Conservation (phyloP, 108 stramenopile species). For the Skeletonema menzelii region DNA sequence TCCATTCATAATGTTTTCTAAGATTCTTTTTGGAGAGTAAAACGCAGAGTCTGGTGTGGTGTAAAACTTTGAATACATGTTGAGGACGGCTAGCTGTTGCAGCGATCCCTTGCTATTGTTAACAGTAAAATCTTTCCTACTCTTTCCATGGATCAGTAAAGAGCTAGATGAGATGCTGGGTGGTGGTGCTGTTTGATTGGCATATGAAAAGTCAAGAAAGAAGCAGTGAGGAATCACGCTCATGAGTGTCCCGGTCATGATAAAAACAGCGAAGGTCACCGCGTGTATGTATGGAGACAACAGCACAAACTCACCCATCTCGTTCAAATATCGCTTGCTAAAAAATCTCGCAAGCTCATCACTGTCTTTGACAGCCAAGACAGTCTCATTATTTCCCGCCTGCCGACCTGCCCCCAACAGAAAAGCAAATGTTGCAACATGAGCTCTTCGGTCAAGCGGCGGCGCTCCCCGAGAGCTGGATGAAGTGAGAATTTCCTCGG, state of each 20-base stretch:
- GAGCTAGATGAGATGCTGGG: neutral
- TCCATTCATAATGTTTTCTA: neutral
- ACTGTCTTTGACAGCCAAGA: neutral
- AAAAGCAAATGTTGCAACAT: neutral
- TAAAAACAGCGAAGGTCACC: neutral
- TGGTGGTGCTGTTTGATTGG: neutral
- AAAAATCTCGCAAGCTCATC: neutral
- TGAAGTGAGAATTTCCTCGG: neutral
- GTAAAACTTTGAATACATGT: slow-evolving; percentile 1
- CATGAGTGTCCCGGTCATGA: neutral
- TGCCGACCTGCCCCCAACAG: neutral
- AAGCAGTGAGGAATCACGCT: too few relatives aligned
- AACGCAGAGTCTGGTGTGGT: neutral
- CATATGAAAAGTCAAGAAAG: neutral
- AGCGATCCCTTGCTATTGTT: neutral
- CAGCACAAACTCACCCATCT: neutral
- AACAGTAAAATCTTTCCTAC: neutral
- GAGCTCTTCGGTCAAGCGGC: neutral
- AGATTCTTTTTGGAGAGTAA: neutral
- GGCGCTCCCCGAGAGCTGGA: neutral
- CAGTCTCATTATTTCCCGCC: neutral
- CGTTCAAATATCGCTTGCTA: neutral
- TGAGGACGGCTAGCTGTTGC: neutral
- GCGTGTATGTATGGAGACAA: too few relatives aligned
- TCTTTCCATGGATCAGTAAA: neutral